phyloP scores from a whole-genome alignment of 2,329 filamentous ascomycete genomes.

The Fusarium oligoseptatum region DNA sequence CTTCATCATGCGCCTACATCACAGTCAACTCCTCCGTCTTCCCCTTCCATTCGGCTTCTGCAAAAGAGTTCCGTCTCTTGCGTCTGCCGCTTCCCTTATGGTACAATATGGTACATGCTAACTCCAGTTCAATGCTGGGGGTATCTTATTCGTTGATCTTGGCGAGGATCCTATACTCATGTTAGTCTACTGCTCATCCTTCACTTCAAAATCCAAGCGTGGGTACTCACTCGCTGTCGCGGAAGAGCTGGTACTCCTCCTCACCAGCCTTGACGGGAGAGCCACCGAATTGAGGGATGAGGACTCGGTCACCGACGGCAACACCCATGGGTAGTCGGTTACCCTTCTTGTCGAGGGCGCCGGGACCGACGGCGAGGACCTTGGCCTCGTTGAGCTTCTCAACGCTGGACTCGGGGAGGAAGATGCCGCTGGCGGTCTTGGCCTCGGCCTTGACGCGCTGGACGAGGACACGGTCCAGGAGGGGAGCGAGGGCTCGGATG shows the following conservation, averaged over 20 bases:
- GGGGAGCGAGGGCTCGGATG: constrained; percentile 93
- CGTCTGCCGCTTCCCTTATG: constrained; percentile 45
- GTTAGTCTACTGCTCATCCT: constrained; percentile 28
- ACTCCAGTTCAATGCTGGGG: constrained; percentile 37
- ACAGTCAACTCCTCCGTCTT: constrained; percentile 37
- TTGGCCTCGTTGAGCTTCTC: constrained; percentile 99
- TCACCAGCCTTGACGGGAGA: constrained; percentile 97
- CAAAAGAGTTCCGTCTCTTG: constrained; percentile 31
- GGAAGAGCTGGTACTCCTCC: constrained; percentile 95
- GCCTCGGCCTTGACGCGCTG: constrained; percentile 97
- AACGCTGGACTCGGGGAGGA: constrained; percentile 95
- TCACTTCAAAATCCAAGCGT: background rate
- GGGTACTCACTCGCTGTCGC: constrained; percentile 93
- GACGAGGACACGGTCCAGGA: constrained; percentile 97
- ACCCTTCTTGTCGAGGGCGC: constrained; percentile 87
- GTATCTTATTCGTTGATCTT: constrained; percentile 92
- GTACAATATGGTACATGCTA: constrained; percentile 54
- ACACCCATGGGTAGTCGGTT: constrained; percentile 90
- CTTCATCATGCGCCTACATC: constrained; percentile 39
- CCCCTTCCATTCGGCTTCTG: constrained; percentile 16
- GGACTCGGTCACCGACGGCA: constrained; percentile 85
- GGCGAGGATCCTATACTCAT: constrained; percentile 81
- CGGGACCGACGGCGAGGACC: constrained; percentile 94
- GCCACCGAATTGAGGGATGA: constrained; percentile 97
- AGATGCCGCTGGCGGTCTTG: constrained; percentile 97